Evolutionary conservation across 2,329 filamentous ascomycete genomes (phyloP).

Genomic region (Chaetomiaceae sp.): DNA sequence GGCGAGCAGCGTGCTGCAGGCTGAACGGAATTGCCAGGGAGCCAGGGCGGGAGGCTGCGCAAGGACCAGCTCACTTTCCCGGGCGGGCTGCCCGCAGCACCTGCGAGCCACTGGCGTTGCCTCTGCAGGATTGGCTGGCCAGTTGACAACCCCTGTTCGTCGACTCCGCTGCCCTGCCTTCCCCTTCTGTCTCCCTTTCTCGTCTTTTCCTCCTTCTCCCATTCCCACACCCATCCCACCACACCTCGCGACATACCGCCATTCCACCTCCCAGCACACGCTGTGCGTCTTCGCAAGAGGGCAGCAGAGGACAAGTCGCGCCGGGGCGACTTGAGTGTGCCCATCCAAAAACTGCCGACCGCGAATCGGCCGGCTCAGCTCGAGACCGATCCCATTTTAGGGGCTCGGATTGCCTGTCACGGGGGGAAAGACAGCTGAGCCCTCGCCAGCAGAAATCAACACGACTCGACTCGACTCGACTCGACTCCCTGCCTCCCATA

Average conservation of each 20-base stretch:
- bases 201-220: slow-evolving; percentile 21
- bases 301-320: slow-evolving; percentile 25
- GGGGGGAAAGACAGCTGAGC: neutral
- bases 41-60: slow-evolving; percentile 10
- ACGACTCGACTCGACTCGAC: slow-evolving; percentile 5
- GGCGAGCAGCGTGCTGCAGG: neutral
- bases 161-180: slow-evolving; percentile 19
- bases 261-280: slow-evolving; percentile 15
- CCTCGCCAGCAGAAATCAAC: neutral
- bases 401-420: slow-evolving; percentile 4
- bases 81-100: slow-evolving; percentile 2
- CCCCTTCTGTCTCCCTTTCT: slow-evolving; percentile 20
- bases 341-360: slow-evolving; percentile 5
- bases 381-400: neutral
- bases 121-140: slow-evolving; percentile 16
- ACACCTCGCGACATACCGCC: slow-evolving; percentile 17
- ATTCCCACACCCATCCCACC: slow-evolving; percentile 20
- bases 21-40: neutral
- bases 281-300: slow-evolving; percentile 21
- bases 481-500: neutral
- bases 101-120: slow-evolving; percentile 11
- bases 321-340: slow-evolving; percentile 22
- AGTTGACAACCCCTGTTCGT: slow-evolving; percentile 12
- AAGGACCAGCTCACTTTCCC: slow-evolving; percentile 10
- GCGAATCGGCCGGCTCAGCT: slow-evolving; percentile 3